These are phyloP conservation scores for Linnemannia exigua DNA, from an alignment of 192 early-diverging fungal genomes.

Conservation along the genomic window DNA sequence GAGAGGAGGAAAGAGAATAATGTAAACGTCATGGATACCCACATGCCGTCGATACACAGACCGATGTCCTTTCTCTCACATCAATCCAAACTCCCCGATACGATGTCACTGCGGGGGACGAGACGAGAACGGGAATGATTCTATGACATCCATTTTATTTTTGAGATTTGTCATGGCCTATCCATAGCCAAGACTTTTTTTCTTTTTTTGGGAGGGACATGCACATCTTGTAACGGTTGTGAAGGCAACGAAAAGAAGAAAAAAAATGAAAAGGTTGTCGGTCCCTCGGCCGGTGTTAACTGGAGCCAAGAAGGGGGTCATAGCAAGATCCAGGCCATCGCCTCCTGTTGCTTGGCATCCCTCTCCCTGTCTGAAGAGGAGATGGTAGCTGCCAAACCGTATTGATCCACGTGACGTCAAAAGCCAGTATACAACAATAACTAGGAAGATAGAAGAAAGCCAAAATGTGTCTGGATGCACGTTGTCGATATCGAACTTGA, in stretches of 20 bases:
- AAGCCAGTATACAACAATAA: too few species aligned
- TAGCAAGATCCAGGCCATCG: too few species aligned
- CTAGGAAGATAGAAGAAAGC: too few species aligned
- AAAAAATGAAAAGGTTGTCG: neutral
- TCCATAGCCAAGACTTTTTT: neutral
- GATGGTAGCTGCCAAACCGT: too few species aligned
- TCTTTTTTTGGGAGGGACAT: neutral
- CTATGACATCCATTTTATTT: neutral
- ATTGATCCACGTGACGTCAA: too few species aligned
- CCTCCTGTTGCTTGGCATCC: too few species aligned
- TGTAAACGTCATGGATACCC: neutral
- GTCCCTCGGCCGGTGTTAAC: neutral
- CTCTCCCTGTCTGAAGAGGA: too few species aligned
- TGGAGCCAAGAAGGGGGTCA: neutral
- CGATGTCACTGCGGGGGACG: too few species aligned
- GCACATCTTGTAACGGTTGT: neutral
- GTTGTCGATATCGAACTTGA: too few species aligned
- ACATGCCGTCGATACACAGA: neutral
- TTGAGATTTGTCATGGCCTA: slow-evolving; percentile 2
- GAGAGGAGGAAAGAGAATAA: neutral
- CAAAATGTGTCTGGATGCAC: too few species aligned
- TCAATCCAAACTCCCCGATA: too few species aligned
- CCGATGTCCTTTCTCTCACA: neutral
- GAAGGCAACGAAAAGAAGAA: neutral
- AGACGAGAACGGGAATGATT: neutral